phyloP scores from a whole-genome alignment of 331 rosid genomes.

The Cydonia oblonga region DNA sequence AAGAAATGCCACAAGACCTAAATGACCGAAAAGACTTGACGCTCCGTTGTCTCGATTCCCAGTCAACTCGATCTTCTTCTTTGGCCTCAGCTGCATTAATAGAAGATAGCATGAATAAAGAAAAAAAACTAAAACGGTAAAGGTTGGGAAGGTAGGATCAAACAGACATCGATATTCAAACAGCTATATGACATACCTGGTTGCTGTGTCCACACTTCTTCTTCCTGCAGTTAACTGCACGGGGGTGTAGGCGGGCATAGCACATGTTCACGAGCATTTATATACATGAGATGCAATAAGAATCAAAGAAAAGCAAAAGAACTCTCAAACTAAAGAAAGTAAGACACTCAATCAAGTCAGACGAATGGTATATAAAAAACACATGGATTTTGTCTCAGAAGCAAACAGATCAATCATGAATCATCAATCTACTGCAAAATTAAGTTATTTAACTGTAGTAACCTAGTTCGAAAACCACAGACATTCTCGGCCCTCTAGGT shows the following conservation, averaged over 20 bases:
- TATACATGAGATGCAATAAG: too few species aligned
- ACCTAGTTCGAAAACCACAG: too few species aligned
- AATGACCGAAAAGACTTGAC: constrained; percentile 2
- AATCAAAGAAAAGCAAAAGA: too few species aligned
- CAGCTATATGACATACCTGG: constrained; percentile 42
- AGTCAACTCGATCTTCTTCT: constrained; percentile 93
- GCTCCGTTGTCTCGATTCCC: neutral
- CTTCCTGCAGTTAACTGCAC: constrained; percentile 98
- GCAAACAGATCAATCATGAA: too few species aligned
- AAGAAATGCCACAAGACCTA: constrained; percentile 8
- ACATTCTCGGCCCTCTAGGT: too few species aligned
- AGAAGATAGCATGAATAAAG: neutral
- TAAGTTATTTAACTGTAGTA: too few species aligned
- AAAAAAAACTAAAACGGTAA: neutral
- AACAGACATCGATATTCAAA: neutral
- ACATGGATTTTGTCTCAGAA: too few species aligned
- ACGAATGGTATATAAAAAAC: too few species aligned
- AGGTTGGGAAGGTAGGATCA: neutral
- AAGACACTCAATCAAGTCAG: too few species aligned
- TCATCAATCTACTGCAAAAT: too few species aligned
- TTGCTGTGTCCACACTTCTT: constrained; percentile 99
- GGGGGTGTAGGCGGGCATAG: constrained; percentile 90
- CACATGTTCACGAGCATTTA: constrained; percentile 34
- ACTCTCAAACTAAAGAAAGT: too few species aligned
- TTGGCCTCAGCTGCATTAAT: constrained; percentile 86